These are phyloP conservation scores for Rhododendron mucronatum DNA, from an alignment of 148 eudicot genomes.

Conservation along the genomic window DNA sequence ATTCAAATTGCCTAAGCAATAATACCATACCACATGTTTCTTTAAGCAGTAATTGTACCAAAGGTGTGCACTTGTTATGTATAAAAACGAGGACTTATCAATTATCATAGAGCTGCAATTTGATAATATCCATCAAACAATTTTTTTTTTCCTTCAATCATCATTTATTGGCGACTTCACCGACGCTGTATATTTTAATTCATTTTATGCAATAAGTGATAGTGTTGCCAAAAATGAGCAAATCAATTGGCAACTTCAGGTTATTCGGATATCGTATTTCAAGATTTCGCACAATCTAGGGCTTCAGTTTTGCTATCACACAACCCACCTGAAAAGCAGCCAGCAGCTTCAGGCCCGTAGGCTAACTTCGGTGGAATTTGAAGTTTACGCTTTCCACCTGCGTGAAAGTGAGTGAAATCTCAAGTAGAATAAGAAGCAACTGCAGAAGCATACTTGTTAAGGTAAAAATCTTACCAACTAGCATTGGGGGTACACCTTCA, in stretches of 20 bases:
- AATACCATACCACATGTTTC: background rate
- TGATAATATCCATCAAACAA: background rate
- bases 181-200: background rate
- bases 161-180: background rate
- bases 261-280: background rate
- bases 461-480: slow-evolving; percentile 48
- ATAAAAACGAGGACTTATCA: background rate
- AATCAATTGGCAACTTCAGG: background rate
- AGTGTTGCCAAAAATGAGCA: background rate
- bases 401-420: slow-evolving; percentile 3
- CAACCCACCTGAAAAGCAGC: slow-evolving; percentile 77
- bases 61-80: background rate
- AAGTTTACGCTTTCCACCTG: slow-evolving; percentile 87
- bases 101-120: background rate
- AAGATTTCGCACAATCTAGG: background rate
- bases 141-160: background rate
- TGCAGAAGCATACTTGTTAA: background rate
- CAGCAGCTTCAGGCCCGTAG: slow-evolving; percentile 93
- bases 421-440: background rate
- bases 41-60: background rate
- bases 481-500: slow-evolving; percentile 92
- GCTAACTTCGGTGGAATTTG: slow-evolving; percentile 84
- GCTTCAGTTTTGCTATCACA: background rate
- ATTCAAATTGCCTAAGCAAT: background rate
- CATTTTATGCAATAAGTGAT: background rate